Base-by-base conservation (phyloP, 2,329 filamentous ascomycete species). In the Canariomyces notabilis region DNA sequence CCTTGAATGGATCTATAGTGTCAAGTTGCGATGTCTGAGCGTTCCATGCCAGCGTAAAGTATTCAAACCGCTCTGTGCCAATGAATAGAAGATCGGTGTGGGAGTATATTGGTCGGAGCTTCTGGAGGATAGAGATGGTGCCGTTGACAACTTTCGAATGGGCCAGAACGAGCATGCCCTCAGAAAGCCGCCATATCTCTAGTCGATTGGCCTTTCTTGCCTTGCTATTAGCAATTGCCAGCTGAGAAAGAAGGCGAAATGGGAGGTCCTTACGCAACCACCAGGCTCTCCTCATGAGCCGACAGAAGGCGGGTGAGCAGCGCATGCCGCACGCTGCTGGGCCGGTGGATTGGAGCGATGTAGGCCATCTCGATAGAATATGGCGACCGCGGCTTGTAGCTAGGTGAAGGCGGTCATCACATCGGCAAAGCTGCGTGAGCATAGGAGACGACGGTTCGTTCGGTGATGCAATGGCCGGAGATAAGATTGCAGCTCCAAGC, bases 1-100 rank as follows among this genome's bases (percentile, higher is more conserved):
- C 79, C 33, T 72, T 67, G 33, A 79, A 75, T 1, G 67, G 56
- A 56, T 75, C 70, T 18, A 76, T 62, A 0, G 74, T 78, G 7
- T 77, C 71, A 2, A 84, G 64, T 47, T 70, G 64, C 16, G 66
- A 66, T 4, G 61, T 71, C 62, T 76, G 66, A 0, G 75, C 60
- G 57, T 96, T 82, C 90, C 93, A 98, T 14, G 77, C 82, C 16
- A 95, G 67, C 2, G 89, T 95, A 65, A 97, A 95, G 69, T 95
- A 97, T 59, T 89, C 83, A 57, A 87, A 86, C 45, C 86, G 82
- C 62, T 95, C 86, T 37, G 93, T 98, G 40, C 89, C 91, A 47
- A 98, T 78, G 62, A 98, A 95, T 50, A 98, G 79, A 51, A 96
- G 80, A 57, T 97, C 89, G 38, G 83, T 88, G 5, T 75, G 67